Base-by-base conservation (phyloP, 768 basidiomycete genomes). In the Mycena rosella region DNA sequence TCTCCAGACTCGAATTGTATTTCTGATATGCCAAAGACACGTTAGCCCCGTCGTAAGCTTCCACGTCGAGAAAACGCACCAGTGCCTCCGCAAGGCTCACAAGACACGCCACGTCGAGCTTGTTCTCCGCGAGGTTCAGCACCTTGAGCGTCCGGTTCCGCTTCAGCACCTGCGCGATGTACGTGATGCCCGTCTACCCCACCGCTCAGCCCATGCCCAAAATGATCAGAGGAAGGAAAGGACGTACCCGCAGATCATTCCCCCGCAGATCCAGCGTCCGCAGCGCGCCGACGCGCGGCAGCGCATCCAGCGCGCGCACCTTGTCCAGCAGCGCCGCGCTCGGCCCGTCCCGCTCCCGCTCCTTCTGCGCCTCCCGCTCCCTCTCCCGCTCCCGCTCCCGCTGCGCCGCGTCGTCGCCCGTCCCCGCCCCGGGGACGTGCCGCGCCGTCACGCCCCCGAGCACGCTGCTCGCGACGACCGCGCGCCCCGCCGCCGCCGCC, bases 111-210 rank as follows among this genome's bases (percentile, higher is more conserved):
- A 93, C 87, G 63, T 97, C 97, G 7, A 99, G 87, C 77, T 93
- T 95, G 78, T 99, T 99, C 77, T 99, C 97, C 74, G 93, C 92
- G 57, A 99, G 80, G 77, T 98, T 99, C 27, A 98, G 85, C 7
- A 98, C 91, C 79, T 97, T 98, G 48, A 99, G 83, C 4, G 97
- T 98, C 48, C 96, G 85, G 78, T 99, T 99, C 40, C 97, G 91
- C 76, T 99, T 99, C 69, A 99, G 83, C 0, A 99, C 97, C 79
- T 99, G 96, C 0, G 96, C 92, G 53, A 99, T 88, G 74, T 98
- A 98, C 0, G 87, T 88, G 38, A 98, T 91, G 0, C 97, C 96
- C 47, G 79, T 87, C 85, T 86, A 52, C 54, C 48, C 52, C 59
- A 58, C 26, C 38, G 20, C 6, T 40, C 38, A 5, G 5, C 42